These are phyloP conservation scores for Annulohypoxylon nitens DNA, from an alignment of 495 filamentous ascomycete genomes.

Conservation along the genomic window DNA sequence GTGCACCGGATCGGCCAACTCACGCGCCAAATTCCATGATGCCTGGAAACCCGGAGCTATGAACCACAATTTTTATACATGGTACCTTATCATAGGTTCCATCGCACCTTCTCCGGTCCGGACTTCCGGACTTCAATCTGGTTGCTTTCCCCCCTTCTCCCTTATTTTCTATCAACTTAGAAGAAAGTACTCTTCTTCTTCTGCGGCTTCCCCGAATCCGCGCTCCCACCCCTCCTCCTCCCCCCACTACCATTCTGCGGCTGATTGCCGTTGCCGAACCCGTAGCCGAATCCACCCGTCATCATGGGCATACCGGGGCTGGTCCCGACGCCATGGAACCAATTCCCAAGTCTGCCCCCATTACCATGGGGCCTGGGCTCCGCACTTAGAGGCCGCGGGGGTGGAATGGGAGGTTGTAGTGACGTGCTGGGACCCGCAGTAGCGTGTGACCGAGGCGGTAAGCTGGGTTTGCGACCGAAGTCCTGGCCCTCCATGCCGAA, in stretches of 20 bases:
- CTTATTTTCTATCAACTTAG: too few relatives aligned
- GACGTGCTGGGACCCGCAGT: constrained; percentile 32
- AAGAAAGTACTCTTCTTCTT: constrained; percentile 54
- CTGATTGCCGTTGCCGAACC: constrained; percentile 15
- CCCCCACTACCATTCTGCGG: constrained; percentile 7
- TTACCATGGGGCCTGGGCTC: constrained; percentile 49
- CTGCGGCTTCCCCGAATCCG: constrained; percentile 41
- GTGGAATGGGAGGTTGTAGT: constrained; percentile 51
- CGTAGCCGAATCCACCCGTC: constrained; percentile 11
- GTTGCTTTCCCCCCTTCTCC: background rate
- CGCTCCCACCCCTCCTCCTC: constrained; percentile 43
- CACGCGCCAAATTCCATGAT: background rate
- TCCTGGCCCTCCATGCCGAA: constrained; percentile 72
- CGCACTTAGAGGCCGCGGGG: constrained; percentile 58
- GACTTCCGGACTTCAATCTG: too few relatives aligned
- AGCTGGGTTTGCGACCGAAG: constrained; percentile 44
- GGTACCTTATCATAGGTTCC: too few relatives aligned
- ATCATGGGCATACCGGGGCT: constrained; percentile 18
- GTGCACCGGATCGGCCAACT: background rate
- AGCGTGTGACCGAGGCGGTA: constrained; percentile 45
- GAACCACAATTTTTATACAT: constrained; percentile 1
- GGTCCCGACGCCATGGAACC: constrained; percentile 40
- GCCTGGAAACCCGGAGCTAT: background rate
- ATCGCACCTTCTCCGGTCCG: background rate
- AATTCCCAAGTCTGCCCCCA: constrained; percentile 35